These are phyloP conservation scores for Eucalyptus tenuipes DNA, from an alignment of 345 rosid species.

Conservation along the genomic window DNA sequence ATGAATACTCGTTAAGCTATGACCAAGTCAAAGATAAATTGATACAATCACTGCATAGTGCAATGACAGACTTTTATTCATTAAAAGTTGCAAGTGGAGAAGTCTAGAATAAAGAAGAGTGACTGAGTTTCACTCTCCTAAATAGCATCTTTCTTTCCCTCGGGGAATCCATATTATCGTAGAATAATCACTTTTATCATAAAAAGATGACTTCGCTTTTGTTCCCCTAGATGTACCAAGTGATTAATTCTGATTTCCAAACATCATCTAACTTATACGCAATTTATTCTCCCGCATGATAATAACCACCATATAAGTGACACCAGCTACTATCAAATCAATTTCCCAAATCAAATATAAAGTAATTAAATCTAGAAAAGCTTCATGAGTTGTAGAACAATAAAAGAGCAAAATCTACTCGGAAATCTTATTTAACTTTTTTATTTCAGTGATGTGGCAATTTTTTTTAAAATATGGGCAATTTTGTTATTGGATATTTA, in stretches of 20 bases:
- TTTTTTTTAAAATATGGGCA: no score
- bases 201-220: no score
- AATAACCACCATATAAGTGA: no score
- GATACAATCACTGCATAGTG: background rate
- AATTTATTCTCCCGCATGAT: no score
- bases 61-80: background rate
- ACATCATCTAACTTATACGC: rapidly evolving
- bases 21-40: background rate
- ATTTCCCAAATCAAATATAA: no score
- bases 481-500: no score
- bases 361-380: background rate
- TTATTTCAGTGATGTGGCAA: background rate
- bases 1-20: background rate
- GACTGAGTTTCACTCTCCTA: background rate
- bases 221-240: no score
- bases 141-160: background rate
- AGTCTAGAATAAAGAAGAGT: background rate
- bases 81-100: background rate
- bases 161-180: no score
- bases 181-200: no score
- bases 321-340: no score
- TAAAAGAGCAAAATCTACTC: background rate
- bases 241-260: no score
- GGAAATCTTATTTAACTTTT: no score
- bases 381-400: background rate